These are phyloP conservation scores for Aulographum hederae DNA, from an alignment of 2,329 filamentous ascomycete genomes.

Conservation along the genomic window DNA sequence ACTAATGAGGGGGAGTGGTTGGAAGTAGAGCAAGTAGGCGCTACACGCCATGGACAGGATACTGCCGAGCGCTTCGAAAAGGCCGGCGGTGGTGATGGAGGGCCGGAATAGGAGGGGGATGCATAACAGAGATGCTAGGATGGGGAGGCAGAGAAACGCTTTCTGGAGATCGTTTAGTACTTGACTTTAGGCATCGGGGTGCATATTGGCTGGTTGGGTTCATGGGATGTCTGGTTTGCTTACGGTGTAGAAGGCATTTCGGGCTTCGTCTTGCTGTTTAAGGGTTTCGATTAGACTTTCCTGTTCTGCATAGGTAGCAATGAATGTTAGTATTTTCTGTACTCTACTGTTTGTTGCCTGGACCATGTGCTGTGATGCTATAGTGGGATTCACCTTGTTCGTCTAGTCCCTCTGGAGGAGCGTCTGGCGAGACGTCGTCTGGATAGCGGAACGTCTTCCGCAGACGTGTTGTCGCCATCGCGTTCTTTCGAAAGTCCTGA, in stretches of 20 bases:
- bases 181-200: conserved; percentile 22
- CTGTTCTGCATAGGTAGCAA: conserved; percentile 13
- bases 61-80: background rate
- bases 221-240: no score
- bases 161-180: conserved; percentile 17
- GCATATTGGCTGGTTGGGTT: no score
- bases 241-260: conserved; percentile 16
- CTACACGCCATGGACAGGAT: conserved; percentile 42
- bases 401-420: conserved; percentile 40
- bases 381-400: conserved; percentile 43
- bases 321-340: no score
- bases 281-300: conserved; percentile 42
- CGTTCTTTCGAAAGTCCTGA: background rate
- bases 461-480: conserved; percentile 41
- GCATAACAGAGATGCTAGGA: conserved; percentile 37
- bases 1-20: conserved; percentile 25
- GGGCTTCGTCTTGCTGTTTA: conserved; percentile 28
- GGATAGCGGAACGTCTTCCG: conserved; percentile 67
- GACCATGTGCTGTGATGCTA: no score
- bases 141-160: conserved; percentile 41
- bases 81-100: conserved; percentile 8
- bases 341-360: no score
- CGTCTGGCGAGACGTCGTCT: conserved; percentile 35
- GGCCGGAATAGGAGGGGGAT: conserved; percentile 26
- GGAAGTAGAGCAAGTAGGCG: conserved; percentile 38